Evolutionary conservation across 2,329 filamentous ascomycete genomes (phyloP).

Genomic region (Fusarium compactum): DNA sequence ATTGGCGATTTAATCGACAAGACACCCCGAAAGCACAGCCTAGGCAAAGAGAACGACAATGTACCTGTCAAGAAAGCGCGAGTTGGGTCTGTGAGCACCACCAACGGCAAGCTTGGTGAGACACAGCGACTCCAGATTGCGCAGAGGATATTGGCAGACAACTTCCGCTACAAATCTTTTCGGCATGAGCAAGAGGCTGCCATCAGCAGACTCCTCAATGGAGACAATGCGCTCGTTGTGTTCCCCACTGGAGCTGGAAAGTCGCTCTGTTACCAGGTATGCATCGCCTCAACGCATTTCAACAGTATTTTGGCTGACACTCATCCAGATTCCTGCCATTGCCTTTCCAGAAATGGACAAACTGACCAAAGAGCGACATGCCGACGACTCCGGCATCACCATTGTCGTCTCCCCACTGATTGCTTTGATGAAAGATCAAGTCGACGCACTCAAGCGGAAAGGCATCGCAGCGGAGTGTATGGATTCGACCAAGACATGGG

Average conservation of each 20-base stretch:
- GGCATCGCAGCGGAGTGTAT: constrained; percentile 66
- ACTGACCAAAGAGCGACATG: constrained; percentile 40
- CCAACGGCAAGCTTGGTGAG: background rate
- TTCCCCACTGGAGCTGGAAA: constrained; percentile 65
- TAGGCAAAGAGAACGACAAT: constrained; percentile 3
- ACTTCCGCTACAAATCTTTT: constrained; percentile 56
- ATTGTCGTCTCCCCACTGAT: constrained; percentile 69
- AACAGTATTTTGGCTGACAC: background rate
- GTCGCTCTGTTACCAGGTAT: constrained; percentile 62
- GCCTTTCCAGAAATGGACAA: constrained; percentile 60
- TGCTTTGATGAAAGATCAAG: constrained; percentile 71
- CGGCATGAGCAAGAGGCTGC: constrained; percentile 60
- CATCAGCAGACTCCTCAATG: constrained; percentile 54
- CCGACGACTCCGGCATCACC: constrained; percentile 61
- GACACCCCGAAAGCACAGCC: constrained; percentile 17
- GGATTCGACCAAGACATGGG: constrained; percentile 66
- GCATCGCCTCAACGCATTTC: too few species aligned
- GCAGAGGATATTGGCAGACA: constrained; percentile 51
- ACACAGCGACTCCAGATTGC: constrained; percentile 32
- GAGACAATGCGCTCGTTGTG: constrained; percentile 57
- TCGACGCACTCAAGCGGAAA: constrained; percentile 63
- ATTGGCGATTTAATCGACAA: background rate
- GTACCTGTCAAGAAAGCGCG: constrained; percentile 30
- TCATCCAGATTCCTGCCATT: constrained; percentile 58
- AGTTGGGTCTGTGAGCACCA: background rate